Evolutionary conservation across 805 yeast species (phyloP), one percentile per base, ranked within the genome.

Genomic region (Ogataea chonburiensis): DNA sequence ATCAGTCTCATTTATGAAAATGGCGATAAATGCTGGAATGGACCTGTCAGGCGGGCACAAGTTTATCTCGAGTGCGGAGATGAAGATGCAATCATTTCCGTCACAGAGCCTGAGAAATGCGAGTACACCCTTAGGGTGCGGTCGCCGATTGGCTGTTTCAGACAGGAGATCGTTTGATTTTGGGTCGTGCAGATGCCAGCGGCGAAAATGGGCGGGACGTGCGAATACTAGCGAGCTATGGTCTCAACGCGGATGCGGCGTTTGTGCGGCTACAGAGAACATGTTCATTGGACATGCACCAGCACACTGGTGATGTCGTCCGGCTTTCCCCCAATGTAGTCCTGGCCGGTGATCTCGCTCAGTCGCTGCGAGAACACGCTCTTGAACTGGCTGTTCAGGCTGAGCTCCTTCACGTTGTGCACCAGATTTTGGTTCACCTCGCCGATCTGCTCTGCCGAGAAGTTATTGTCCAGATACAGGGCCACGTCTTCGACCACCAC

Each of bases 11-110:
- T 37, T 6, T 93, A 68, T 54, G 65, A 59, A 4, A 54, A 66
- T 13, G 98, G 98, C 14, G 79, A 78, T 26, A 74, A 70, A 53
- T 93, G 98, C 61, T 91, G 98, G 96, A 86, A 88, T 56, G 98
- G 98, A 0, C 97, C 97, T 5, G 58, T 66, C 18, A 76, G 98
- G 58, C 73, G 81, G 21, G 89, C 86, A 1, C 62, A 58, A 7
- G 80, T 86, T 2, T 66, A 66, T 15, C 54, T 89, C 37, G 64
- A 67, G 12, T 93, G 98, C 62, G 94, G 94, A 0, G 61, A 68
- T 2, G 60, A 65, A 3, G 65, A 72, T 30, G 66, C 70, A 38
- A 58, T 87, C 16, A 38, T 81, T n/a, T 58, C 76, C 3, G 95
- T 91, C 7, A 68, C 80, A 26, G 98, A 93, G 61, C 91, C 93